phyloP scores from a whole-genome alignment of 805 yeast genomes.

The Wickerhamiella spandovensis region DNA sequence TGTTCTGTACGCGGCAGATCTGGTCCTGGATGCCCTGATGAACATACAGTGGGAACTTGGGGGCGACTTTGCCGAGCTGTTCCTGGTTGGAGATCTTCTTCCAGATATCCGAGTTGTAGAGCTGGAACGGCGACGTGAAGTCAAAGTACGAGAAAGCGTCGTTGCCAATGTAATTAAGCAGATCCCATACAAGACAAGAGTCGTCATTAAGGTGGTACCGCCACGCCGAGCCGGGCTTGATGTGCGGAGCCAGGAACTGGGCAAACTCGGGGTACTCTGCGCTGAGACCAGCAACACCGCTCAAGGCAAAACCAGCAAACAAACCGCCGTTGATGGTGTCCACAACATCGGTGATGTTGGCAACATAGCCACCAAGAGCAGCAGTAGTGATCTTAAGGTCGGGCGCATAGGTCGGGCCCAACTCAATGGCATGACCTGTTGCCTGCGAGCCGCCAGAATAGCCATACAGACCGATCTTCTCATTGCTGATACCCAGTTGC shows the following conservation, averaged over 20 bases:
- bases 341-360: conserved; percentile 14
- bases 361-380: conserved; percentile 17
- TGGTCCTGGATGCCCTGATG: conserved; percentile 21
- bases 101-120: conserved; percentile 8
- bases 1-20: conserved; percentile 11
- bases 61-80: conserved; percentile 15
- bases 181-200: conserved; percentile 11
- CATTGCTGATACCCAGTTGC: conserved; percentile 8
- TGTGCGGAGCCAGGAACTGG: conserved; percentile 7
- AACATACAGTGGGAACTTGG: conserved; percentile 16
- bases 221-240: conserved; percentile 7
- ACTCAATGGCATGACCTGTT: conserved; percentile 19
- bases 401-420: conserved; percentile 16
- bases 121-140: not conserved
- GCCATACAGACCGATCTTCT: conserved; percentile 18
- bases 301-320: conserved; percentile 16
- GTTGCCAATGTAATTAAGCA: conserved; percentile 8
- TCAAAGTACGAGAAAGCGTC: conserved; percentile 11
- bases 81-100: conserved; percentile 12
- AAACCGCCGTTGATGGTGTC: conserved; percentile 13
- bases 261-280: conserved; percentile 18
- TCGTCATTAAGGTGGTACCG: conserved; percentile 9
- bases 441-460: conserved; percentile 21
- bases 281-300: conserved; percentile 20
- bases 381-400: conserved; percentile 15